Conservation (phyloP, 345 rosid species). For the Psidium friedrichsthalianum region DNA sequence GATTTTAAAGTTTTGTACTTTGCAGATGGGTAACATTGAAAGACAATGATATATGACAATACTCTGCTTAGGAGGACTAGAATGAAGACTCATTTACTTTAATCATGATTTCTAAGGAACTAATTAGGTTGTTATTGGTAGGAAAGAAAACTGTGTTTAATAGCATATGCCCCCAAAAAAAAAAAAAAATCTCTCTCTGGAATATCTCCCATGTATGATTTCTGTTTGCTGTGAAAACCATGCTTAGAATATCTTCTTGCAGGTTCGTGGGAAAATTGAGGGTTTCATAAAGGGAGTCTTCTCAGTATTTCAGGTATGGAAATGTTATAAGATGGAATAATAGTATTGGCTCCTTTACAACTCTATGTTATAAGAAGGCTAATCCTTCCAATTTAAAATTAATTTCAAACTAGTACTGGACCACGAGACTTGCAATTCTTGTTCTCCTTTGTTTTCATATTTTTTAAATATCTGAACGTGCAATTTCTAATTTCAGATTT, state of each 20-base stretch:
- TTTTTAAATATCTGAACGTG: background rate
- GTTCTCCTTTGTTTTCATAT: background rate
- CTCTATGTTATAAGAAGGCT: background rate
- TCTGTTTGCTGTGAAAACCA: background rate
- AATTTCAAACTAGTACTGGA: background rate
- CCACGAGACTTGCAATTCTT: background rate
- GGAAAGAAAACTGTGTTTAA: background rate
- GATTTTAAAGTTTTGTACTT: background rate
- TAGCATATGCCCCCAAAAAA: background rate
- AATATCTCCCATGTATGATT: background rate
- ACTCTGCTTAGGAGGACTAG: background rate
- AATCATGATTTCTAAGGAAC: background rate
- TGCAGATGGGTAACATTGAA: background rate
- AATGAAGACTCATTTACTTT: background rate
- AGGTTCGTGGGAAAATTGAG: slow-evolving; percentile 78
- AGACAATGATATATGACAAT: background rate
- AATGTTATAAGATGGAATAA: background rate
- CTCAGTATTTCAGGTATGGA: slow-evolving; percentile 66
- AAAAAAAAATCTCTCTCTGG: background rate
- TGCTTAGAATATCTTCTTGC: slow-evolving; percentile 5
- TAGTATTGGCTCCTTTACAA: background rate
- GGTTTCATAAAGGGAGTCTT: slow-evolving; percentile 69
- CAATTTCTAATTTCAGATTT: slow-evolving; percentile 32
- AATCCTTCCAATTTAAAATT: background rate
- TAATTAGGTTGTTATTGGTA: background rate